Evolutionary conservation across 2,329 filamentous ascomycete genomes (phyloP).

Genomic region (Escovopsis sp.): DNA sequence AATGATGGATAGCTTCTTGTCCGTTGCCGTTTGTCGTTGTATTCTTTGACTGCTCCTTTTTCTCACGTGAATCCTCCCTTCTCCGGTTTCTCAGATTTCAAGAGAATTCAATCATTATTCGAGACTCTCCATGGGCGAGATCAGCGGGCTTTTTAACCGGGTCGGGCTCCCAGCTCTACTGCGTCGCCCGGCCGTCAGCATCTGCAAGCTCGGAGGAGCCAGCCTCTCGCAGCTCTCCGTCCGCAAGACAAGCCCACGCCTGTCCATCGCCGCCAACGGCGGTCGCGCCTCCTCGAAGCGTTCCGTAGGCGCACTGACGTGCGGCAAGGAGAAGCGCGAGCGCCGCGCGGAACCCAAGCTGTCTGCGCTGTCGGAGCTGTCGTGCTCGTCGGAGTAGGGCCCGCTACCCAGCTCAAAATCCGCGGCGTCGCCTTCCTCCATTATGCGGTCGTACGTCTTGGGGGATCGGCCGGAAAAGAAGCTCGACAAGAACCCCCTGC

Average conservation of each 20-base stretch:
- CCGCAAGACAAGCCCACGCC: conserved; percentile 61
- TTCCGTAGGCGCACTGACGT: conserved; percentile 29
- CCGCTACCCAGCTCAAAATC: conserved; percentile 65
- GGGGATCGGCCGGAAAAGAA: conserved; percentile 50
- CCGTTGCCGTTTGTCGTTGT: too few relatives aligned
- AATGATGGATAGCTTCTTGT: too few relatives aligned
- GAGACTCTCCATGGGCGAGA: too few relatives aligned
- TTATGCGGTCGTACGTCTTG: conserved; percentile 61
- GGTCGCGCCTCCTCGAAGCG: conserved; percentile 32
- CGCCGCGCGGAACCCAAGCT: conserved; percentile 39
- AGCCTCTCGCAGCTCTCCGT: conserved; percentile 79
- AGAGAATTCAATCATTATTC: too few relatives aligned
- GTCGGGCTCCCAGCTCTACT: conserved; percentile 43
- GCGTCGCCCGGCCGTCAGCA: conserved; percentile 40
- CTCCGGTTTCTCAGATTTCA: too few relatives aligned
- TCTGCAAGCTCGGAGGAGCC: conserved; percentile 34
- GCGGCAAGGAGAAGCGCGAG: conserved; percentile 55
- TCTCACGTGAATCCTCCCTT: too few relatives aligned
- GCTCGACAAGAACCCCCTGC: conserved; percentile 36
- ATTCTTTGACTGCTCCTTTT: too few relatives aligned
- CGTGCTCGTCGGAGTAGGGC: conserved; percentile 47
- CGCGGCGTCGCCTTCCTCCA: conserved; percentile 61
- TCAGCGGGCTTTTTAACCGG: conserved; percentile 41
- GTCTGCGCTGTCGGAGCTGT: conserved; percentile 46
- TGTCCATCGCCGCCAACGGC: conserved; percentile 36